Evolutionary conservation across 495 filamentous ascomycete genomes (phyloP).

Genomic region (Aspergillus kassunensis): DNA sequence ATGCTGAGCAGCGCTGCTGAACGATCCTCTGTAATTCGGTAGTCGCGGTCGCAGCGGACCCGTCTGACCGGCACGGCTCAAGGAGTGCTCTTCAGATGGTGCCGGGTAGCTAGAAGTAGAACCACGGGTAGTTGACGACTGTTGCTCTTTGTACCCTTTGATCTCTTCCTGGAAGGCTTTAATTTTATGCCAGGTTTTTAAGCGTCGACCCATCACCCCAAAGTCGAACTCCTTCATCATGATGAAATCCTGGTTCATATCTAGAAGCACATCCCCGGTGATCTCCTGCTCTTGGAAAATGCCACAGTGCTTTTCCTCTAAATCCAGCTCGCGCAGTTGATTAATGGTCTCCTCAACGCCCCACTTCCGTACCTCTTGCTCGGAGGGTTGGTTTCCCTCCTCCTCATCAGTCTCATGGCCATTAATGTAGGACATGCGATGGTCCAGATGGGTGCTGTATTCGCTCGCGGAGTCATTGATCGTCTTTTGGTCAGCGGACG

Average conservation of each 20-base stretch:
- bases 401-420: constrained; percentile 82
- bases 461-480: constrained; percentile 85
- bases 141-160: constrained; percentile 33
- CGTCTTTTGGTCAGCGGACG: constrained; percentile 47
- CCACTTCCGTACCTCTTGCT: constrained; percentile 70
- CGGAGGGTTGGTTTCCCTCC: constrained; percentile 51
- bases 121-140: constrained; percentile 22
- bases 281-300: constrained; percentile 97
- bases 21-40: constrained; percentile 43
- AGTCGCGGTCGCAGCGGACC: constrained; percentile 58
- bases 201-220: constrained; percentile 78
- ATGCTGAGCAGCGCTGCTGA: constrained; percentile 26
- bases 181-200: constrained; percentile 95
- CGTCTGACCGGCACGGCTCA: constrained; percentile 33
- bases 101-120: constrained; percentile 30
- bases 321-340: constrained; percentile 73
- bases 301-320: constrained; percentile 82
- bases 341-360: constrained; percentile 73
- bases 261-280: constrained; percentile 83
- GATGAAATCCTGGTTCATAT: constrained; percentile 89
- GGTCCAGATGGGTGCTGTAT: constrained; percentile 74
- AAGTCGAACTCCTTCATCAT: constrained; percentile 95
- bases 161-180: constrained; percentile 85
- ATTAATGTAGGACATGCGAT: constrained; percentile 83
- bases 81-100: constrained; percentile 36